Evolutionary conservation across 805 yeast genomes (phyloP).

Genomic region (Wickerhamiella bombiphila): DNA sequence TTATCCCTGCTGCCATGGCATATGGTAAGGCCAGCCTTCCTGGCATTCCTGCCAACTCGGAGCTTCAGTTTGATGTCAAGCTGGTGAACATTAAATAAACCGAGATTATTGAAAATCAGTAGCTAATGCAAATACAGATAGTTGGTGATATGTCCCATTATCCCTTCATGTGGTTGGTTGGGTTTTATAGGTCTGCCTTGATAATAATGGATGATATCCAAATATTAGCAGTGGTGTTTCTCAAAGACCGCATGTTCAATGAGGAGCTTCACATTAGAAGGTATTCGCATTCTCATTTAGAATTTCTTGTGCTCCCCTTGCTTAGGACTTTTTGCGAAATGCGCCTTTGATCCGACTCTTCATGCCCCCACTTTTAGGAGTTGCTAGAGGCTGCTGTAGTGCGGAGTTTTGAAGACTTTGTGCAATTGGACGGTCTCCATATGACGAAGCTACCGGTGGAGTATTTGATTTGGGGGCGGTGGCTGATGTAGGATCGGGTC

Average conservation of each 20-base stretch:
- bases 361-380: conserved; percentile 8
- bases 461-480: neutral
- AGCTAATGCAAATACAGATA: too few relatives aligned
- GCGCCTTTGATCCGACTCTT: conserved; percentile 12
- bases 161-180: too few relatives aligned
- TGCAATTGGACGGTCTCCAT: neutral
- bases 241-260: too few relatives aligned
- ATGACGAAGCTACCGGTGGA: neutral
- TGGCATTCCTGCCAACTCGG: conserved; percentile 96
- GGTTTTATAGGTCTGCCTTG: too few relatives aligned
- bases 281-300: too few relatives aligned
- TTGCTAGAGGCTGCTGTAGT: neutral
- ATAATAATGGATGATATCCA: too few relatives aligned
- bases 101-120: neutral
- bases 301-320: neutral
- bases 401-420: neutral
- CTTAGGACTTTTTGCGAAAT: conserved; percentile 7
- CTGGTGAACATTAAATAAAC: conserved; percentile 71
- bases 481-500: conserved; percentile 4
- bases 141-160: too few relatives aligned
- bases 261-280: too few relatives aligned
- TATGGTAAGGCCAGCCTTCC: conserved; percentile 91
- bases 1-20: conserved; percentile 91
- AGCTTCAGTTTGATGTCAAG: conserved; percentile 90
- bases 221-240: too few relatives aligned